Evolutionary conservation across 192 early-diverging fungal species (phyloP).

Genomic region (Chytriomyces confervae): DNA sequence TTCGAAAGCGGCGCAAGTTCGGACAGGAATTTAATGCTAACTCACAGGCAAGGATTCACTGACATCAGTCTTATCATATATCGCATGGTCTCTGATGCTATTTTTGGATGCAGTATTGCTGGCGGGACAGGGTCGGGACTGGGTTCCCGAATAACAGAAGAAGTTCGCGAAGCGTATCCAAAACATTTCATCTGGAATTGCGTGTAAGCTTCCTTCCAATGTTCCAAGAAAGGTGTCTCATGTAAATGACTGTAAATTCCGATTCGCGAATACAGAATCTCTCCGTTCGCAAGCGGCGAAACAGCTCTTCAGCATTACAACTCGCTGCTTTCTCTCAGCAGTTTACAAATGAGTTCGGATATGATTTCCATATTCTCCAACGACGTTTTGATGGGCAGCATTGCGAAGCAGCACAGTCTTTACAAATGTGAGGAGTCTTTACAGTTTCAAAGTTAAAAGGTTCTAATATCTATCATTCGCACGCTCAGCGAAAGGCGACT

Average conservation of each 20-base stretch:
- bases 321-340: slow-evolving; percentile 45
- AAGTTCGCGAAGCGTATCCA: slow-evolving; percentile 43
- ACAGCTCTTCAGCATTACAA: slow-evolving; percentile 57
- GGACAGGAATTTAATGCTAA: slow-evolving; percentile 26
- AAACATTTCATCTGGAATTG: slow-evolving; percentile 37
- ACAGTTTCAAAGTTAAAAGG: background rate
- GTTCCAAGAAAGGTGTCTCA: too few relatives aligned
- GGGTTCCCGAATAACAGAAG: slow-evolving; percentile 51
- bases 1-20: background rate
- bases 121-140: slow-evolving; percentile 56
- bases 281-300: slow-evolving; percentile 51
- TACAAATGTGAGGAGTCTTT: background rate
- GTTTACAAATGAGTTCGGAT: slow-evolving; percentile 44
- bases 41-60: slow-evolving; percentile 44
- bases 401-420: slow-evolving; percentile 29
- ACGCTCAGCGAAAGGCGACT: background rate
- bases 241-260: background rate
- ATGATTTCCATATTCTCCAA: slow-evolving; percentile 43
- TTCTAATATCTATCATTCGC: background rate
- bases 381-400: slow-evolving; percentile 36
- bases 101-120: slow-evolving; percentile 34
- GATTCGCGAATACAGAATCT: slow-evolving; percentile 24
- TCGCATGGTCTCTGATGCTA: too few relatives aligned
- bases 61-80: too few relatives aligned
- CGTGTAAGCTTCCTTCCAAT: slow-evolving; percentile 32